Base-by-base conservation (phyloP, 2,329 filamentous ascomycete species). In the Xylariaceae sp. region DNA sequence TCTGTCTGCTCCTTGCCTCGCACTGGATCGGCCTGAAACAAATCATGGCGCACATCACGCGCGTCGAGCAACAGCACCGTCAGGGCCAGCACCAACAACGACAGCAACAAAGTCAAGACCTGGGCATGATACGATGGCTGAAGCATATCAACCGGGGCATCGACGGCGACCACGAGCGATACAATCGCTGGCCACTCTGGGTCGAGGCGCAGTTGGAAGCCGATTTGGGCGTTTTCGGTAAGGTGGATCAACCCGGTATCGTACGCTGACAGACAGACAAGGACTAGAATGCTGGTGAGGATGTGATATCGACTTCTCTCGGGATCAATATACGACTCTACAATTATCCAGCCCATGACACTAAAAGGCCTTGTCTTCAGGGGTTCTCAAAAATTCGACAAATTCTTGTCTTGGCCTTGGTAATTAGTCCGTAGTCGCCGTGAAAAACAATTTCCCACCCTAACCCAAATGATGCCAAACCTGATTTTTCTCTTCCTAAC, bases 11-110 rank as follows among this genome's bases (percentile, higher is more conserved):
- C 35, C 72, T 84, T 48, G 78, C 78, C 39, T 66, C 80, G 54
- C 81, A 84, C 70, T 84, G 82, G 80, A 77, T 83, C 53, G 75
- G 78, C 6, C 65, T 84, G 50, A 78, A 81, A 66, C 78, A 81
- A 70, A 77, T 83, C 67, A 82, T 84, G 80, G 71, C 73, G 2
- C 74, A 74, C 17, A 78, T 82, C 59, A 79, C 74, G 2, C 73
- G 77, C 55, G 66, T 66, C 39, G 78, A 82, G 66, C 65, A 71
- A 34, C 34, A 44, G 59, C 65, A 71, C 35, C 30, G 37, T 58
- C 53, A 63, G 59, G 52, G 51, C 53, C 1, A 57, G 50, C 45
- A 54, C 55, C 42, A 54, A 56, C 53, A 51, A 64, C 66, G 23
- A 5, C 23, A 30, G 5, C 23, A 5, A 30, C 23, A 37, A 9